These are phyloP conservation scores for Cladophialophora bantiana DNA, from an alignment of 2,329 filamentous ascomycete species.

Conservation along the genomic window DNA sequence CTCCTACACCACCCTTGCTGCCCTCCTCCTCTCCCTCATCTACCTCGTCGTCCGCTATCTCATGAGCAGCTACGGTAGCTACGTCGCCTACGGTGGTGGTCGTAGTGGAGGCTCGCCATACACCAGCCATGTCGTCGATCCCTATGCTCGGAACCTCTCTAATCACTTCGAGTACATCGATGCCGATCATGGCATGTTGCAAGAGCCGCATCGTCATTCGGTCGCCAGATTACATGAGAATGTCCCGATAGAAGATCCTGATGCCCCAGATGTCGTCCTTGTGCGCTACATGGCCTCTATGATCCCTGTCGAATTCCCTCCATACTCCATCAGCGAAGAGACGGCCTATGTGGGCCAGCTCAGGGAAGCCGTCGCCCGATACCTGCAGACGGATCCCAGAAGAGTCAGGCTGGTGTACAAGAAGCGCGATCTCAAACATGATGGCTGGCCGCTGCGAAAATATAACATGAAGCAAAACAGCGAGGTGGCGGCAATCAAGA, in stretches of 20 bases:
- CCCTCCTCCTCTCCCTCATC: constrained; percentile 38
- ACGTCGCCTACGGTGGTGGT: constrained; percentile 30
- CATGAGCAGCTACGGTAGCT: constrained; percentile 40
- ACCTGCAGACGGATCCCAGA: constrained; percentile 47
- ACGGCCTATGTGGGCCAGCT: constrained; percentile 52
- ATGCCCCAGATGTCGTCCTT: constrained; percentile 53
- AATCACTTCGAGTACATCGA: constrained; percentile 40
- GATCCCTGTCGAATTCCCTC: constrained; percentile 53
- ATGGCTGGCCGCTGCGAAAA: constrained; percentile 48
- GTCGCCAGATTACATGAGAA: constrained; percentile 16
- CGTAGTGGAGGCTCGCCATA: constrained; percentile 36
- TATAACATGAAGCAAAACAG: constrained; percentile 58
- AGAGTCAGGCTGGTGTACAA: constrained; percentile 57
- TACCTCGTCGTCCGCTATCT: constrained; percentile 39
- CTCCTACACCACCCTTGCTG: constrained; percentile 40
- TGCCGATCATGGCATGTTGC: constrained; percentile 35
- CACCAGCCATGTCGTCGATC: constrained; percentile 33
- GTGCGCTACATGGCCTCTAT: constrained; percentile 52
- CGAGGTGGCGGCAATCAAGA: constrained; percentile 55
- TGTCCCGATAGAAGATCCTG: constrained; percentile 43
- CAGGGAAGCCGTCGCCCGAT: constrained; percentile 49
- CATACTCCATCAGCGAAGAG: constrained; percentile 57
- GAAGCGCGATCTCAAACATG: constrained; percentile 53
- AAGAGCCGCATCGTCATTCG: constrained; percentile 33
- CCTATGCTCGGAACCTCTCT: constrained; percentile 33